Evolutionary conservation across 495 filamentous ascomycete genomes (phyloP).

Genomic region (Penicillium taxi): DNA sequence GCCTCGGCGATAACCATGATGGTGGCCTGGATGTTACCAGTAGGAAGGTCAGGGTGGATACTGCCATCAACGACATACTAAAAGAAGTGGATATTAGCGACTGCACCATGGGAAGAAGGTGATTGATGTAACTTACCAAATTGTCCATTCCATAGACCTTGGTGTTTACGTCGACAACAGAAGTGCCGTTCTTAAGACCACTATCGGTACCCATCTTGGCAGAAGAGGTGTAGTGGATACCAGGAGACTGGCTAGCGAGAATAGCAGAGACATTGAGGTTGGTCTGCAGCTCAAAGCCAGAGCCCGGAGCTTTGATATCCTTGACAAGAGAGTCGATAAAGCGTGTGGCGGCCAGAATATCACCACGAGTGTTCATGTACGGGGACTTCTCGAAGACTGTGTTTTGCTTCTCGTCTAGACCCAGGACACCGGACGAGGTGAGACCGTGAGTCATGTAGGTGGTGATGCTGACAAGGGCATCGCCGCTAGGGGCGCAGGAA

Average conservation of each 20-base stretch:
- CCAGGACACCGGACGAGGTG: constrained; percentile 48
- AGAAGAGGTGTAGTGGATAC: constrained; percentile 66
- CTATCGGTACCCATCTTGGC: constrained; percentile 61
- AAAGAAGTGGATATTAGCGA: constrained; percentile 3
- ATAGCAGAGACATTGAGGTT: constrained; percentile 49
- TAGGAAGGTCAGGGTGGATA: constrained; percentile 40
- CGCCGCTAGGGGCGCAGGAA: constrained; percentile 19
- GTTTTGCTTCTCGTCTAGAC: constrained; percentile 50
- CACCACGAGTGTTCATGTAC: constrained; percentile 20
- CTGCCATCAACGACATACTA: constrained; percentile 32
- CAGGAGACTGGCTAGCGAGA: constrained; percentile 37
- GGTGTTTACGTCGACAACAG: constrained; percentile 63
- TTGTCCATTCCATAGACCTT: constrained; percentile 67
- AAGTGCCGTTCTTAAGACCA: constrained; percentile 53
- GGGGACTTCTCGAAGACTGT: constrained; percentile 48
- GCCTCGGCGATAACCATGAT: constrained; percentile 39
- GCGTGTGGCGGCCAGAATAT: constrained; percentile 12
- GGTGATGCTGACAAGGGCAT: constrained; percentile 23
- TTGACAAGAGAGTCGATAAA: constrained; percentile 44
- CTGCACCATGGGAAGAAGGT: neutral
- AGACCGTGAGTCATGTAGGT: constrained; percentile 38
- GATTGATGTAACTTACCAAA: constrained; percentile 34
- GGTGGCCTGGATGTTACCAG: constrained; percentile 37
- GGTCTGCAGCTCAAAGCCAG: constrained; percentile 41
- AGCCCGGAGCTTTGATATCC: constrained; percentile 47